Percentiles rank a stretch among this genome's conserved stretches.
Evolutionary conservation across 768 basidiomycete species (phyloP).

Genomic region (Termitomyces titanicus): DNA sequence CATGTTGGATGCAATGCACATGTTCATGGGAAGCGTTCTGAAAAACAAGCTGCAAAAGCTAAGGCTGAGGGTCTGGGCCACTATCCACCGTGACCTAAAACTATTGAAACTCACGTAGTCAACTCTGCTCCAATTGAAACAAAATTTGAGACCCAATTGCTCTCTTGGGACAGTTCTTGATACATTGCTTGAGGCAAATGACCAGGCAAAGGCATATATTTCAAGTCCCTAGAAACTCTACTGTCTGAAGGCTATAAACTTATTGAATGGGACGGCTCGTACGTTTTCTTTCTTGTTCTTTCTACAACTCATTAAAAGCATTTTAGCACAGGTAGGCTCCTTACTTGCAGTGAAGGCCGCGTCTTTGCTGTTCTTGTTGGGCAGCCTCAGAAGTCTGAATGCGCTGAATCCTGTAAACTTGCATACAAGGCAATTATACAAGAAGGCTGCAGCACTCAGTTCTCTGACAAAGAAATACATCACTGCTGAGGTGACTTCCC

Average conservation of each 20-base stretch:
- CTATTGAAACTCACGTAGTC: not conserved
- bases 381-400: not conserved
- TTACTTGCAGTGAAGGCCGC: not conserved
- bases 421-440: slow-evolving; percentile 2
- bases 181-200: not conserved
- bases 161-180: not conserved
- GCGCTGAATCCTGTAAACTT: not conserved
- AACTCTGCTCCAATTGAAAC: not conserved
- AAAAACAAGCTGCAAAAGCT: too few species aligned
- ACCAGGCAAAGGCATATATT: not conserved
- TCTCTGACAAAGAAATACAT: not conserved
- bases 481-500: slow-evolving; percentile 1
- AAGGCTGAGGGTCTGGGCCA: too few species aligned
- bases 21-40: too few species aligned
- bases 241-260: not conserved
- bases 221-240: not conserved
- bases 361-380: slow-evolving; percentile 1
- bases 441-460: not conserved
- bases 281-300: not conserved
- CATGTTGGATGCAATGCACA: too few species aligned
- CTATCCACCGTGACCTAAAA: too few species aligned
- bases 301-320: too few species aligned
- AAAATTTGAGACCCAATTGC: not conserved
- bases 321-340: not conserved
- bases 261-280: slow-evolving; percentile 1